phyloP scores from a whole-genome alignment of 768 basidiomycete genomes.

The Hygrophoropsis aurantiaca region DNA sequence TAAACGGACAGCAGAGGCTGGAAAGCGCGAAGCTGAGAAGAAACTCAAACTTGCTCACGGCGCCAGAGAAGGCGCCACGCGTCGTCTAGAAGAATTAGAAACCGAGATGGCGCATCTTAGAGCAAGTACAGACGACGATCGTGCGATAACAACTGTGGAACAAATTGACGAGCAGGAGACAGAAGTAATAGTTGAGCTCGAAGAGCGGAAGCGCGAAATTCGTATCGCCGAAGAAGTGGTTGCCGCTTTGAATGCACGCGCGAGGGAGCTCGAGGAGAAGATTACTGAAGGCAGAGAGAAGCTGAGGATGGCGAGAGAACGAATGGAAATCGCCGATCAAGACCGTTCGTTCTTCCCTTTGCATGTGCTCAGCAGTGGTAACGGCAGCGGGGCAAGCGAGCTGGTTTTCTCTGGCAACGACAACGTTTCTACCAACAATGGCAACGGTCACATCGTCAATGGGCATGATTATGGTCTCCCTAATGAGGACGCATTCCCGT shows the following conservation, averaged over 20 bases:
- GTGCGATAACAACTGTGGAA: constrained; percentile 47
- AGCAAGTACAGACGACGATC: constrained; percentile 55
- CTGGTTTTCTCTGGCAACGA: constrained; percentile 6
- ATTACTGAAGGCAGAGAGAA: constrained; percentile 63
- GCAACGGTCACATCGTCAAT: neutral
- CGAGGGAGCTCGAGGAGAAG: constrained; percentile 72
- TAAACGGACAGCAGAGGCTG: constrained; percentile 77
- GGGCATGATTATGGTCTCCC: constrained; percentile 9
- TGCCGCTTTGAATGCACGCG: constrained; percentile 58
- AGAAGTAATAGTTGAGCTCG: constrained; percentile 44
- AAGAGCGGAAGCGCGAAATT: constrained; percentile 56
- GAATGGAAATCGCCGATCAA: constrained; percentile 50
- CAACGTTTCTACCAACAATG: neutral
- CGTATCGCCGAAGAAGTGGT: constrained; percentile 65
- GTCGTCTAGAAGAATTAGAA: constrained; percentile 58
- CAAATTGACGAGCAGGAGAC: constrained; percentile 46
- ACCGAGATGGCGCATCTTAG: constrained; percentile 59
- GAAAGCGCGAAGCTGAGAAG: constrained; percentile 86
- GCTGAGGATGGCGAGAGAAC: constrained; percentile 57
- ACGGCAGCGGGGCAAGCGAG: constrained; percentile 8
- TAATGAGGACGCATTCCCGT: constrained; percentile 15
- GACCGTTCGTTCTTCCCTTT: constrained; percentile 37
- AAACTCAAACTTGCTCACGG: constrained; percentile 70
- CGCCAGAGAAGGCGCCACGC: constrained; percentile 60
- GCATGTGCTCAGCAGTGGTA: constrained; percentile 13